These are phyloP conservation scores for Oryza meyeriana DNA, from an alignment of 176 grass and related monocot species.

Conservation along the genomic window DNA sequence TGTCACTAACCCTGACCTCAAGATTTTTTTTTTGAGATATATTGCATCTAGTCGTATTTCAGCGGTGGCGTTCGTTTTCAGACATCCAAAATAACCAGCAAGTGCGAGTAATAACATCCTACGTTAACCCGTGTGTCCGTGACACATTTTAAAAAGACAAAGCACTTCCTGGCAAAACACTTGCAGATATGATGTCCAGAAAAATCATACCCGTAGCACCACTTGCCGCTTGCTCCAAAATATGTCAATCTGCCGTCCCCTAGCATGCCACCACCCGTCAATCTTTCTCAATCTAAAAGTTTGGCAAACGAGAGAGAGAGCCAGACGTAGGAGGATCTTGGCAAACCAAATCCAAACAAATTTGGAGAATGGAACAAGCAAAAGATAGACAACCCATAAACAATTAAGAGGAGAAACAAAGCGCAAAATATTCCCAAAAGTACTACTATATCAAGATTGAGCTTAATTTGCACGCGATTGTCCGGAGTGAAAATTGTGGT, in stretches of 20 bases:
- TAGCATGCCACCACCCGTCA: constrained; percentile 28
- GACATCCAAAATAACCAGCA: not conserved
- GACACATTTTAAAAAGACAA: not conserved
- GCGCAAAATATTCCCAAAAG: not conserved
- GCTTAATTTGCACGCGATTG: not conserved
- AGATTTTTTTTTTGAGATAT: not conserved
- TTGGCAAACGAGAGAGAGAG: constrained; percentile 34
- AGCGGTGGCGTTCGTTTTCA: not conserved
- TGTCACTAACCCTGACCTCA: constrained; percentile 10
- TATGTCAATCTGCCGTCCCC: constrained; percentile 29
- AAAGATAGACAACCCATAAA: constrained; percentile 14
- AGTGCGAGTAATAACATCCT: not conserved
- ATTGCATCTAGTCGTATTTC: constrained; percentile 1
- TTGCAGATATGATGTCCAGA: constrained; percentile 16
- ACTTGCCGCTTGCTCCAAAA: constrained; percentile 21
- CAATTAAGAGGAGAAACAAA: not conserved
- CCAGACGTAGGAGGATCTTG: not conserved
- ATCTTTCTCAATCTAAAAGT: constrained; percentile 38
- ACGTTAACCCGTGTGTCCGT: not conserved
- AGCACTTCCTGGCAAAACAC: not conserved
- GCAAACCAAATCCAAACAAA: constrained; percentile 42
- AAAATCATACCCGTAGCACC: constrained; percentile 13
- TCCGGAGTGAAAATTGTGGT: not conserved
- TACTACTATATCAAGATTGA: not conserved
- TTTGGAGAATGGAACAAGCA: constrained; percentile 2